Base-by-base conservation (phyloP, 2,329 filamentous ascomycete species). In the Mollisia scopiformis region DNA sequence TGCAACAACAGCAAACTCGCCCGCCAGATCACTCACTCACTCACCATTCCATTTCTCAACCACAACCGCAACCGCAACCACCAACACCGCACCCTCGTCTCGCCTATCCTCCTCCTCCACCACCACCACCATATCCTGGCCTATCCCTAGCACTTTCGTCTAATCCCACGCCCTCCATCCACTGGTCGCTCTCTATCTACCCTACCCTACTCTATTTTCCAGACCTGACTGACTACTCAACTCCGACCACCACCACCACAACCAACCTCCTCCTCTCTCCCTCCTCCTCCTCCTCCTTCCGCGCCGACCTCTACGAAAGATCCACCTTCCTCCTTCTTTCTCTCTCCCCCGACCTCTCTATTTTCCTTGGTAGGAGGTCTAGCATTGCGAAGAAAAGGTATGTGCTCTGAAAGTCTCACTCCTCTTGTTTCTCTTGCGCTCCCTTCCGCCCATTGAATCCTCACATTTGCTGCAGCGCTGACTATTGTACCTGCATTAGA, bases 401-500 rank as follows among this genome's bases (percentile, higher is more conserved):
- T 63, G 68, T 67, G 62, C 62, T 65, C 65, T 58, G 53, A 60
- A 49, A 43, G 41, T 70, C 69, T 68, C 71, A 68, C 61, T 51
- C 56, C 58, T 60, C 59, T 57, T 62, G 54, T 60, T 62, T 57
- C 49, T 57, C 46, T 55, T 21, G 19, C 50, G 33, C 46, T 51
- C 41, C 54, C 53, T 58, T 56, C 56, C 57, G 58, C 62, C 62
- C 57, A 66, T 69, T 68, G 66, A 66, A 66, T 68, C 62, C 65
- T 66, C 60, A 64, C 58, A 58, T 61, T 63, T 67, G 63, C 63
- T 73, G 71, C 69, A 69, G 64, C 63, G 68, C 68, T 71, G 69
- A 71, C 65, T 65, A 59, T 65, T 68, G 73, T 72, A 72, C 71
- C 71, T 74, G 72, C 72, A 73, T 71, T 70, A 74, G 70, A 73